These are phyloP conservation scores for Penicillium odoratum DNA, from an alignment of 495 filamentous ascomycete genomes.

Conservation along the genomic window DNA sequence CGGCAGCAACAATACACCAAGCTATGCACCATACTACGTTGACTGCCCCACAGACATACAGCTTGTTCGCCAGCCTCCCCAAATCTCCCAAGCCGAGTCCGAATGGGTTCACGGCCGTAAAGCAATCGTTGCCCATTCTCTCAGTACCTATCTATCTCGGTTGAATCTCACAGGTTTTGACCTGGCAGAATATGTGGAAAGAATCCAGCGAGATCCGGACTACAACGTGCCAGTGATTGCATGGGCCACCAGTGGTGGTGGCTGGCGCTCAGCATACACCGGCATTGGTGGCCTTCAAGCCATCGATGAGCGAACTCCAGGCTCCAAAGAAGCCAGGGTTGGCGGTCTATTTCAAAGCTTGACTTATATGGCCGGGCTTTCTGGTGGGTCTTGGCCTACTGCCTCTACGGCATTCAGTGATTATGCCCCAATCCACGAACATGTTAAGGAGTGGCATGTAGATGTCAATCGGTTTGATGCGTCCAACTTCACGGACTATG, in stretches of 20 bases:
- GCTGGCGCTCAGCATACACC: neutral
- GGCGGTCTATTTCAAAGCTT: neutral
- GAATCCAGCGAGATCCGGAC: neutral
- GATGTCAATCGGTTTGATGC: neutral
- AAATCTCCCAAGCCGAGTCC: neutral
- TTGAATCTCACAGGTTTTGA: neutral
- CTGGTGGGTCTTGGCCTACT: neutral
- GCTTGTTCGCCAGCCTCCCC: neutral
- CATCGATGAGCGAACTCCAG: neutral
- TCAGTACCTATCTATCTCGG: neutral
- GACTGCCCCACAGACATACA: neutral
- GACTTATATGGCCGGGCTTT: neutral
- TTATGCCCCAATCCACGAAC: neutral
- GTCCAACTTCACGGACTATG: neutral
- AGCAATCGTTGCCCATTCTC: neutral
- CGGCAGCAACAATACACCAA: neutral
- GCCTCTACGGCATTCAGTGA: neutral
- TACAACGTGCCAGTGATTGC: neutral
- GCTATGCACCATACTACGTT: neutral
- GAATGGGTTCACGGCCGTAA: neutral
- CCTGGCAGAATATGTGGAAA: neutral
- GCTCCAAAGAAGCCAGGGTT: conserved; percentile 1
- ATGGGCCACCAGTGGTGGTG: conserved; percentile 1
- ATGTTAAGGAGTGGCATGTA: neutral
- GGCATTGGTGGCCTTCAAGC: neutral